Evolutionary conservation across 768 basidiomycete species (phyloP).

Genomic region (Phanerochaete carnosa): DNA sequence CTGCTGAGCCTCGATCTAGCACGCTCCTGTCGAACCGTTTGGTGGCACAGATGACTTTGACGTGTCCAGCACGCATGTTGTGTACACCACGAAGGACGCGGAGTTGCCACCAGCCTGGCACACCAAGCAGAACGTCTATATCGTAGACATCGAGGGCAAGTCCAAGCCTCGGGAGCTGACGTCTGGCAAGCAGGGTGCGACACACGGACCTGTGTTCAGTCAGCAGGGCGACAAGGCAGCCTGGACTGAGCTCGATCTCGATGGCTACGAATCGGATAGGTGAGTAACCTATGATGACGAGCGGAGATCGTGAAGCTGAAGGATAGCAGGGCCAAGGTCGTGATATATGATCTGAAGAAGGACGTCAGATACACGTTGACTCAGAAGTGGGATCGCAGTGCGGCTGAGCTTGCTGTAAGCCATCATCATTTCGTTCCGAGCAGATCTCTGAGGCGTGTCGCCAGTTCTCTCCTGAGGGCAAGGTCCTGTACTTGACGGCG

Average conservation of each 20-base stretch:
- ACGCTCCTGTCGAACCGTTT: slow-evolving; percentile 79
- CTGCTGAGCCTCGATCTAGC: slow-evolving; percentile 32
- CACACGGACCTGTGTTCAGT: slow-evolving; percentile 68
- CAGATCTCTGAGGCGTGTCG: background rate
- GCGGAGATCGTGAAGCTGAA: background rate
- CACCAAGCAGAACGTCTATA: slow-evolving; percentile 82
- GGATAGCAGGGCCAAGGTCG: slow-evolving; percentile 58
- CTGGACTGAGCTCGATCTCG: slow-evolving; percentile 84
- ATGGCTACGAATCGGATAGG: slow-evolving; percentile 91
- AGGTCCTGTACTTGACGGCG: slow-evolving; percentile 67
- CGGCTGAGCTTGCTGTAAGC: slow-evolving; percentile 56
- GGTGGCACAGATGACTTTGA: slow-evolving; percentile 84
- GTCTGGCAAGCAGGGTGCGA: slow-evolving; percentile 82
- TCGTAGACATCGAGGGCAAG: slow-evolving; percentile 54
- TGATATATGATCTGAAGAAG: slow-evolving; percentile 71
- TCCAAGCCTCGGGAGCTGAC: slow-evolving; percentile 66
- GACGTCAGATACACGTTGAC: slow-evolving; percentile 72
- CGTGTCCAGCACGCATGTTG: slow-evolving; percentile 61
- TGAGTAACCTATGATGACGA: slow-evolving; percentile 17
- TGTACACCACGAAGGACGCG: slow-evolving; percentile 87
- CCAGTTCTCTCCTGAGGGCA: slow-evolving; percentile 74
- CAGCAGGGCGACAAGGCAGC: slow-evolving; percentile 66
- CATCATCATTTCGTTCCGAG: too few species aligned
- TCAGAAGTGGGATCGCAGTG: slow-evolving; percentile 83
- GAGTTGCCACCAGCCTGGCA: slow-evolving; percentile 74